Conservation (phyloP, 176 grass and related monocot genomes). For the Triticum dicoccoides region DNA sequence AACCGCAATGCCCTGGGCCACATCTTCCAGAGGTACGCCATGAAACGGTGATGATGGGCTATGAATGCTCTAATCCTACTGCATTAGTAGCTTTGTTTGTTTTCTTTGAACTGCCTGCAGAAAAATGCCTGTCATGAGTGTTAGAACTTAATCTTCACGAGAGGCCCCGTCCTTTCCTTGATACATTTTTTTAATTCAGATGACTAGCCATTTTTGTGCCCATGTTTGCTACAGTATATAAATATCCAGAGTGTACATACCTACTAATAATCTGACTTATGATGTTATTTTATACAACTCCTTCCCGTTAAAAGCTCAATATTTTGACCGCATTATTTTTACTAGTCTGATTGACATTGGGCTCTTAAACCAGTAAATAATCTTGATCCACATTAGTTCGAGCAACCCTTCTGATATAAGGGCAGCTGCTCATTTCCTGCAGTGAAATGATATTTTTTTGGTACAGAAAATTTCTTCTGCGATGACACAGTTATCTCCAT, state of each 20-base stretch:
- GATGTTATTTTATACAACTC: background rate
- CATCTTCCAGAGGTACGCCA: background rate
- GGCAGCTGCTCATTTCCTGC: background rate
- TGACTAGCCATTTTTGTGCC: background rate
- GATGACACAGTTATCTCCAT: too few species aligned
- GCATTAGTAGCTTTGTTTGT: background rate
- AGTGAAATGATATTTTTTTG: background rate
- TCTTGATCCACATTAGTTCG: background rate
- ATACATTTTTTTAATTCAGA: background rate
- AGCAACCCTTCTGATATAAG: background rate
- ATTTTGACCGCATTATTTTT: background rate
- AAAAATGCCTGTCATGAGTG: too few species aligned
- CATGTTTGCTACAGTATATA: background rate
- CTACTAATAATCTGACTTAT: background rate
- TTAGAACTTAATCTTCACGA: too few species aligned
- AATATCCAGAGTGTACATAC: background rate
- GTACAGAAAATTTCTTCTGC: background rate
- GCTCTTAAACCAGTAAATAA: background rate
- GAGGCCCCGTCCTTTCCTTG: background rate
- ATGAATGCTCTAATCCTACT: background rate
- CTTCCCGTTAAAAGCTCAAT: background rate
- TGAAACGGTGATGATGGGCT: background rate
- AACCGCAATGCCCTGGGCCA: background rate
- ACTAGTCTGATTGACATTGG: background rate
- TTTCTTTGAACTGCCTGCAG: too few species aligned